These are phyloP conservation scores for Colletotrichum echinochloae DNA, from an alignment of 2,329 filamentous ascomycete species.

Conservation along the genomic window DNA sequence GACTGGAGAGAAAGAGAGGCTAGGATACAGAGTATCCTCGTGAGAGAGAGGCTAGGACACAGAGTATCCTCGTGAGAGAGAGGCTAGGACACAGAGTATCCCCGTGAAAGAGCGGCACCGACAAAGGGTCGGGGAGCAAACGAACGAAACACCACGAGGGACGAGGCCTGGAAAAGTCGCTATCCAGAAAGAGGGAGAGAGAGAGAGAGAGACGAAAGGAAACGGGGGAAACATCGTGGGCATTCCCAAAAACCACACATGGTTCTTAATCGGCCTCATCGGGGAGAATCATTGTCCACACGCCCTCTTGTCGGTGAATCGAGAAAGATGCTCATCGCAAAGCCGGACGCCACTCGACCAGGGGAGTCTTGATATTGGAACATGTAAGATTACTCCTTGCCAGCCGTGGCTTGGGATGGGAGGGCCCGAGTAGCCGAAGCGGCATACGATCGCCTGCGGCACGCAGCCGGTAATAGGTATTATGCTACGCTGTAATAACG, in stretches of 20 bases:
- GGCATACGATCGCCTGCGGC: neutral
- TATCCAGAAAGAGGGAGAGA: neutral
- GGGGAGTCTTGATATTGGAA: constrained; percentile 2
- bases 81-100: constrained; percentile 9
- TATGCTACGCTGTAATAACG: too few relatives aligned
- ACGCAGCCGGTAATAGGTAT: too few relatives aligned
- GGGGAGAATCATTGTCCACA: too few relatives aligned
- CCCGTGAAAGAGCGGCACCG: constrained; percentile 15
- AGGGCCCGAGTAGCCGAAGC: neutral
- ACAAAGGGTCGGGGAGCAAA: constrained; percentile 10
- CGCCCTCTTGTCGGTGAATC: neutral
- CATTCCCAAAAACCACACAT: neutral
- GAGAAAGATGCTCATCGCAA: neutral
- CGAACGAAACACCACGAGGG: constrained; percentile 6
- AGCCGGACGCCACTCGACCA: neutral
- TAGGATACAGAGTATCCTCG: constrained; percentile 7
- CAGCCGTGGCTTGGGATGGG: neutral
- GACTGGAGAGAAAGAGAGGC: neutral
- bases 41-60: constrained; percentile 14
- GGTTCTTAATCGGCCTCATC: constrained; percentile 1
- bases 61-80: neutral
- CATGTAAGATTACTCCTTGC: constrained; percentile 8
- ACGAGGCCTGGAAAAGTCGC: neutral
- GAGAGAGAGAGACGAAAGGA: neutral
- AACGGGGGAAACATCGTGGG: neutral